Evolutionary conservation across 2,329 filamentous ascomycete genomes (phyloP).

Genomic region (Bipolaris oryzae): DNA sequence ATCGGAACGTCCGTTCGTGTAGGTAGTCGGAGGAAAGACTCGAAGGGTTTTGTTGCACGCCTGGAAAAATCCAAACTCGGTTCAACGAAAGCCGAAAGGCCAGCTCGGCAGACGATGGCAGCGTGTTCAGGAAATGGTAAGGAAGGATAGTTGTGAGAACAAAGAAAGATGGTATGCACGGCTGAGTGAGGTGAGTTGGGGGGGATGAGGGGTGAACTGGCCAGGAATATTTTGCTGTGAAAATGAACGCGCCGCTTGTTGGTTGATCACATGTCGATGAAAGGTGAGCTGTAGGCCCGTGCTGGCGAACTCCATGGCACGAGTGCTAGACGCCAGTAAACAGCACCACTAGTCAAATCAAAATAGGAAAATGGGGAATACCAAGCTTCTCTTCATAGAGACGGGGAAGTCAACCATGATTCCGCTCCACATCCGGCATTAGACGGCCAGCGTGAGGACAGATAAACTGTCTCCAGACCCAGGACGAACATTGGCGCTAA

Average conservation of each 20-base stretch:
- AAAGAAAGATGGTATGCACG: neutral
- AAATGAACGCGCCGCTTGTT: neutral
- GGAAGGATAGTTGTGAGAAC: neutral
- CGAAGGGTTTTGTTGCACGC: neutral
- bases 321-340: conserved; percentile 34
- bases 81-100: neutral
- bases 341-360: conserved; percentile 31
- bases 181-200: neutral
- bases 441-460: conserved; percentile 14
- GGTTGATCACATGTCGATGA: conserved; percentile 5
- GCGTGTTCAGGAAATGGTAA: neutral
- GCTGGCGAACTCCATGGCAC: conserved; percentile 9
- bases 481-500: conserved; percentile 12
- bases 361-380: conserved; percentile 31
- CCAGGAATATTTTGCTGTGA: neutral
- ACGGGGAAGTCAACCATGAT: conserved; percentile 26
- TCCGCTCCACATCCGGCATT: conserved; percentile 27
- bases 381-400: conserved; percentile 30
- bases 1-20: conserved; percentile 1
- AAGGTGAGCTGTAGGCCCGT: neutral
- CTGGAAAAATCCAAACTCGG: neutral
- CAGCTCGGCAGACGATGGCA: neutral
- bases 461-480: conserved; percentile 4
- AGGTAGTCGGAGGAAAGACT: neutral
- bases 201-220: neutral